Evolutionary conservation across 2,329 filamentous ascomycete species (phyloP), one percentile per base, ranked within the genome.

Genomic region (Lachnum nothofagi): DNA sequence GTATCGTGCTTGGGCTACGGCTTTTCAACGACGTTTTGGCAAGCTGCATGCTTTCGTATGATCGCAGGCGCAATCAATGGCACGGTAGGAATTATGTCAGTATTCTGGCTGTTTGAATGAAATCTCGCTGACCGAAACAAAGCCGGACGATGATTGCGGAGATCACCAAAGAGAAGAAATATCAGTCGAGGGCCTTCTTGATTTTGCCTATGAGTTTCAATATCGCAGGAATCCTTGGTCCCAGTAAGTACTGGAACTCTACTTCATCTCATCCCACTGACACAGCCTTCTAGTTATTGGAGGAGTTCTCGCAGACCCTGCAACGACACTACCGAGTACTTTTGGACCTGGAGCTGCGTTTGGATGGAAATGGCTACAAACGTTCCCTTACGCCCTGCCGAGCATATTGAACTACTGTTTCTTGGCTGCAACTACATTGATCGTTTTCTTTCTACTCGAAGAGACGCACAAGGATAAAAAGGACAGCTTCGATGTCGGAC

Each of bases 111-210:
- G 12, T 22, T 3, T 19, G 24, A 3, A 29, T 14, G n/a, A 38
- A 16, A 2, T 22, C 16, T 3, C 6, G 27, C 10, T 43, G 14
- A 43, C 9, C 17, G 8, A 19, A 22, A 24, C 10, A 27, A 78
- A 85, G 60, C 77, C 71, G 83, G 50, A 86, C 82, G 5, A 83
- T 86, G 76, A 83, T 86, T 41, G 76, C 77, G 0, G 85, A 88
- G 65, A 82, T 85, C 20, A 79, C 87, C 34, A 74, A 75, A 44
- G 83, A 86, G 66, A 85, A 83, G 65, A 83, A 77, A 69, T 83
- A 66, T 53, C 70, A 68, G 55, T 68, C 70, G 5, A 64, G 67
- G 46, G 68, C 69, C 2, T 71, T 71, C 42, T 56, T 70, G 20
- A 59, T 72, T 22, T 52, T 72, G 46, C 70, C 70, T 4, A 83